Evolutionary conservation across 2,329 filamentous ascomycete genomes (phyloP).

Genomic region (Coniochaeta sp.): DNA sequence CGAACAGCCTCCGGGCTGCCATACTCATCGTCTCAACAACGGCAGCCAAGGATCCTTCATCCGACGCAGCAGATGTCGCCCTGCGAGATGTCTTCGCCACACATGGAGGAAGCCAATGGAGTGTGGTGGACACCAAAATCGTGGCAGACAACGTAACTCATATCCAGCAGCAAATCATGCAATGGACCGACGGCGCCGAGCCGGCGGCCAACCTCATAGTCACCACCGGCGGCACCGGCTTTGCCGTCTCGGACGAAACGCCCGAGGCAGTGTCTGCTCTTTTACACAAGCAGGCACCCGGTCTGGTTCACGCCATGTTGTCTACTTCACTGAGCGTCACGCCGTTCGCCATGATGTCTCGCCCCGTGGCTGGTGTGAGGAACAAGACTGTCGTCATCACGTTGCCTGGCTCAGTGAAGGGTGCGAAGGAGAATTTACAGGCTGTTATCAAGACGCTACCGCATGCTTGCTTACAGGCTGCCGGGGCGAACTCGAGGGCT

Average conservation of each 20-base stretch:
- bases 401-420: slow-evolving; percentile 89
- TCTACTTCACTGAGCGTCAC: slow-evolving; percentile 77
- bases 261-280: slow-evolving; percentile 83
- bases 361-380: slow-evolving; percentile 82
- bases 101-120: slow-evolving; percentile 66
- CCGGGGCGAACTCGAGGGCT: slow-evolving; percentile 71
- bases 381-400: slow-evolving; percentile 80
- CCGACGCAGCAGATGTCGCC: slow-evolving; percentile 64
- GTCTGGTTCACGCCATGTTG: slow-evolving; percentile 93
- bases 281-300: slow-evolving; percentile 78
- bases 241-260: slow-evolving; percentile 76
- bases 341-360: slow-evolving; percentile 94
- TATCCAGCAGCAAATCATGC: slow-evolving; percentile 67
- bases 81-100: slow-evolving; percentile 63
- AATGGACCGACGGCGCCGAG: slow-evolving; percentile 70
- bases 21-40: slow-evolving; percentile 90
- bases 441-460: slow-evolving; percentile 84
- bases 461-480: slow-evolving; percentile 87
- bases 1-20: slow-evolving; percentile 55
- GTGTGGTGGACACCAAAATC: slow-evolving; percentile 61
- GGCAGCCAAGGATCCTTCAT: slow-evolving; percentile 68
- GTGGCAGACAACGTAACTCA: slow-evolving; percentile 68
- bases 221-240: slow-evolving; percentile 90
- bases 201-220: slow-evolving; percentile 66
- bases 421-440: slow-evolving; percentile 87